Evolutionary conservation across 768 basidiomycete species (phyloP).

Genomic region (Asterophora parasitica): DNA sequence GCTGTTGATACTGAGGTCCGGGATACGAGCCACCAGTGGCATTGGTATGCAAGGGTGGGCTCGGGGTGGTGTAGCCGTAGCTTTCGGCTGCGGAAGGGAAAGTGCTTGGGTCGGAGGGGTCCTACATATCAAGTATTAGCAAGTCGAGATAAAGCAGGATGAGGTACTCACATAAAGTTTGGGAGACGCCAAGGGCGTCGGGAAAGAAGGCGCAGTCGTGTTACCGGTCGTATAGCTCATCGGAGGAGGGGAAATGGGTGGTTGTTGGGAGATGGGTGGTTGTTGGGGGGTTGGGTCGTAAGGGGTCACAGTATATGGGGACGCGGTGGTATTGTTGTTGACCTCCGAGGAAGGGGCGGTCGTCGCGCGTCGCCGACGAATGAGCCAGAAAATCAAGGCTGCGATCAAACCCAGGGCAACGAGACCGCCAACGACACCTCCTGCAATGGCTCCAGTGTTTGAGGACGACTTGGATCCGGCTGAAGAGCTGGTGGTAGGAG

Average conservation of each 20-base stretch:
- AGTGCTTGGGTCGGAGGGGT: constrained; percentile 39
- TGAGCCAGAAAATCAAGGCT: constrained; percentile 25
- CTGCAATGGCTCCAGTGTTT: constrained; percentile 52
- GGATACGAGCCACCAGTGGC: constrained; percentile 17
- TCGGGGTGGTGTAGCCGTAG: constrained; percentile 10
- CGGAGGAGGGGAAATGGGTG: constrained; percentile 7
- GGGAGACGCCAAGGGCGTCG: constrained; percentile 20
- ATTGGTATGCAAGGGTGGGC: constrained; percentile 14
- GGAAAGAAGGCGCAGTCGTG: constrained; percentile 8
- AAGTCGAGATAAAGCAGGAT: background rate
- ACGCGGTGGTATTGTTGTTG: background rate
- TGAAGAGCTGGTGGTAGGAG: constrained; percentile 4
- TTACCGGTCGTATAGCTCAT: constrained; percentile 15
- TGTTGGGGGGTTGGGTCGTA: no score
- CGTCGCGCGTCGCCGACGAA: constrained; percentile 21
- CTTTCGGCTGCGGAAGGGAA: constrained; percentile 26
- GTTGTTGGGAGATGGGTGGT: constrained; percentile 9
- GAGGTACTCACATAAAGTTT: constrained; percentile 34
- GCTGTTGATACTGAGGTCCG: background rate
- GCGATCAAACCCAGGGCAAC: constrained; percentile 41
- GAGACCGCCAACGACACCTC: constrained; percentile 58
- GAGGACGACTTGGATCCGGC: constrained; percentile 12
- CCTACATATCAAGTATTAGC: constrained; percentile 17
- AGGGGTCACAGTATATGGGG: no score
- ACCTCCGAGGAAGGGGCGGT: constrained; percentile 20